These are phyloP conservation scores for Isoetes taiwanensis DNA, from an alignment of 75 land plant genomes.

Conservation along the genomic window DNA sequence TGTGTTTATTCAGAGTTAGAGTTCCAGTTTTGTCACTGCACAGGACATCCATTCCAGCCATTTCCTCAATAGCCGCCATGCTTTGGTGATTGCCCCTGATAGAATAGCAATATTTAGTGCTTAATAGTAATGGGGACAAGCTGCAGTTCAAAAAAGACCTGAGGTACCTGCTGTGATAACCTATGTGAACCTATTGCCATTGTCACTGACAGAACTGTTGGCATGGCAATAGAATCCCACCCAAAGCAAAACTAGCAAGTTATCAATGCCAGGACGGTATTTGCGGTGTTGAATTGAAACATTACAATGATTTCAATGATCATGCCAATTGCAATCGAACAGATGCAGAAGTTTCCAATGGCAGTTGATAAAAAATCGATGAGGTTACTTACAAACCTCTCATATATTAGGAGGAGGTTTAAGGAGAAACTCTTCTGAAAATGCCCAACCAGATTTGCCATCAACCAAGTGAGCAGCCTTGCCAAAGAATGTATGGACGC, in stretches of 20 bases:
- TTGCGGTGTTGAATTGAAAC: constrained; percentile 43
- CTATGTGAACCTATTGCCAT: constrained; percentile 68
- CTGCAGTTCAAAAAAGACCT: too few relatives aligned
- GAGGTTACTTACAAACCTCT: constrained; percentile 19
- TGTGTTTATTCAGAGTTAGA: constrained; percentile 45
- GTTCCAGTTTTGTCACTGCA: constrained; percentile 76
- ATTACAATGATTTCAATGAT: constrained; percentile 60
- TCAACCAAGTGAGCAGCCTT: constrained; percentile 95
- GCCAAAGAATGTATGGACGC: constrained; percentile 87
- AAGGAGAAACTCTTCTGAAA: constrained; percentile 65
- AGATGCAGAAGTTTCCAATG: constrained; percentile 63
- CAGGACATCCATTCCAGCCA: constrained; percentile 54
- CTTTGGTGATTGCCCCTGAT: constrained; percentile 65
- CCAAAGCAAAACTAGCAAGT: constrained; percentile 58
- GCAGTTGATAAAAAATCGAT: constrained; percentile 23
- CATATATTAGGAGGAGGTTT: background rate
- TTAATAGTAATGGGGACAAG: too few relatives aligned
- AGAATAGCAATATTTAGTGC: background rate
- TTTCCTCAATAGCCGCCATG: constrained; percentile 71
- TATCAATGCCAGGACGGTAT: constrained; percentile 52
- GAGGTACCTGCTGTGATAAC: constrained; percentile 53
- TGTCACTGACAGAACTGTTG: constrained; percentile 57
- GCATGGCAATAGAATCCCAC: constrained; percentile 69
- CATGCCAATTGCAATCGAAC: constrained; percentile 61
- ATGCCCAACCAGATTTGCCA: constrained; percentile 75